Base-by-base conservation (phyloP, 352 stramenopile genomes). In the Pythium periplocum region DNA sequence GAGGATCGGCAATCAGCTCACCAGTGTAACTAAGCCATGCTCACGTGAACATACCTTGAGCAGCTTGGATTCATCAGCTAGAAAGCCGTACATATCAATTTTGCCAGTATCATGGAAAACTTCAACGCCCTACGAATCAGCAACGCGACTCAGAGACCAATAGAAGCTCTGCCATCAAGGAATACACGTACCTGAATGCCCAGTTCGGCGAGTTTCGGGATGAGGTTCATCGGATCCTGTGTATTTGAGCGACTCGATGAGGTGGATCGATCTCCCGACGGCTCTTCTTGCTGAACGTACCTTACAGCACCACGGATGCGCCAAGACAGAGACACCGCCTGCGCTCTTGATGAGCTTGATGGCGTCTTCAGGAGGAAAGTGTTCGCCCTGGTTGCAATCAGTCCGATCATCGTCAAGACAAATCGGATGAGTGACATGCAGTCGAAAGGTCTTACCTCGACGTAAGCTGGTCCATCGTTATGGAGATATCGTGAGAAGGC, bases 281-380 rank as follows among this genome's bases (percentile, higher is more conserved):
- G 17, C 17, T 26, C 17, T 26, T 26, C 17, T 26, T 26, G 17
- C 17, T 26, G 17, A 26, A 45, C 51, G 3, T 56, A 86, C 78
- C 57, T 92, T 94, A 57, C 79, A 94, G 51, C 81, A 92, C 83
- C 83, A 94, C 17, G 83, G 83, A 48, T 94, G 83, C 0, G 83
- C 83, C n/a, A 94, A 69, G 48, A 94, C 77, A 0, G 83, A 93
- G 9, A 94, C 68, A 2, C 83, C 83, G 8, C 83, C 83, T 12
- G 78, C 77, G 34, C 78, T 86, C 11, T 84, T 78, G 52, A 94
- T 94, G 43, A 94, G 71, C 50, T 90, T 87, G 59, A 94, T 90
- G 3, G 83, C 83, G 53, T 92, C 77, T 62, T 91, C 75, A n/a
- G 83, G 83, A 6, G 83, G 83, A 45, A 92, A 94, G 44, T 91